Evolutionary conservation across 139 green algal genomes (phyloP), one percentile per base, ranked within the genome.

Genomic region (Gonium pectorale): DNA sequence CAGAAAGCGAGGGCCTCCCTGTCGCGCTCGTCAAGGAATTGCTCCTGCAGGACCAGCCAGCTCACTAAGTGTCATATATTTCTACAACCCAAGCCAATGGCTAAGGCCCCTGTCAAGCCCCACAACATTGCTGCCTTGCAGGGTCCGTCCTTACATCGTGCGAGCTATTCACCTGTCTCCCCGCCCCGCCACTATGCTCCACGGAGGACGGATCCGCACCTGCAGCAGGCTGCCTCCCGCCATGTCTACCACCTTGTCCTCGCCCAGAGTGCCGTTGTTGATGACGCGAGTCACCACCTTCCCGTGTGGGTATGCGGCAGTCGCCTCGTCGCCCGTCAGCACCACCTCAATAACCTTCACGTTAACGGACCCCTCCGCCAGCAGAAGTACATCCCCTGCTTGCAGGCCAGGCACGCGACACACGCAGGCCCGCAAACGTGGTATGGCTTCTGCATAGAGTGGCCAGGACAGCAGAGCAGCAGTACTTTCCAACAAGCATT

Each of bases 291-390:
- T 31, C 41, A 75, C 13, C 31, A 88, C 27, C 38, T 72, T 46
- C 46, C 77, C 77, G 72, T 79, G 27, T 31, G 40, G 56, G 59
- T 40, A 81, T 5, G 66, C 74, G 4, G 33, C 8, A 21, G 31
- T 22, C 5, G 3, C 31, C 46, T 44, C 11, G 2, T 38, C 43
- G n/a, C 29, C 68, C 1, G 27, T 21, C 29, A 44, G n/a, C 33
- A 79, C 43, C 35, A 90, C 67, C 71, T 91, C 63, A 24, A 29
- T 49, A 44, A 94, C 85, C 19, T 46, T 43, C 37, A 92, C 52
- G n/a, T 43, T 83, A 13, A 93, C 75, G 26, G 67, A 86, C 67
- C 91, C 91, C 66, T 94, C 90, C 17, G 88, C 78, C 37, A 93
- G 52, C 54, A 90, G 46, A 49, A 94, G 87, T n/a, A 83, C 27